These are phyloP conservation scores for Aspergillus tamarii DNA, from an alignment of 2,329 filamentous ascomycete genomes.

Conservation along the genomic window DNA sequence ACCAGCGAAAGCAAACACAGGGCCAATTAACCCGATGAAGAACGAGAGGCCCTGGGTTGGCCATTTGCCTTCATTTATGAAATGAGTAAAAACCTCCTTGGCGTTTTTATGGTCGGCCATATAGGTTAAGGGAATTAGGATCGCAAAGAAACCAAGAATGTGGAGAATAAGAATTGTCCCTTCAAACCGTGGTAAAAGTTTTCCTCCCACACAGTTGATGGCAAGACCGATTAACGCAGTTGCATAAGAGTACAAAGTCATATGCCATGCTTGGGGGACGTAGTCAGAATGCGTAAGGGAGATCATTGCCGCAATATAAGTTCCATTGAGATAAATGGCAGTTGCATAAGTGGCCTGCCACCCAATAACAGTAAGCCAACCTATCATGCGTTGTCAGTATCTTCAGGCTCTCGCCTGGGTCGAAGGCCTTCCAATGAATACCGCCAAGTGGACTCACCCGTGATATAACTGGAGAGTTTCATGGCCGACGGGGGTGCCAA, in stretches of 20 bases:
- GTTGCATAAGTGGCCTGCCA: slow-evolving; percentile 49
- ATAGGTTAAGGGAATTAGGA: slow-evolving; percentile 52
- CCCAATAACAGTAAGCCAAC: slow-evolving; percentile 46
- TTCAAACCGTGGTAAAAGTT: slow-evolving; percentile 52
- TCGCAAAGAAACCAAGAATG: slow-evolving; percentile 56
- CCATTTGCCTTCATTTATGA: slow-evolving; percentile 53
- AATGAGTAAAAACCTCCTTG: slow-evolving; percentile 51
- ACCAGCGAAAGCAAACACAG: slow-evolving; percentile 43
- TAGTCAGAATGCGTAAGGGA: slow-evolving; percentile 44
- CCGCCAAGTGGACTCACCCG: slow-evolving; percentile 23
- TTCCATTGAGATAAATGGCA: slow-evolving; percentile 36
- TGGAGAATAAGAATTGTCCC: slow-evolving; percentile 54
- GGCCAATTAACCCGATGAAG: slow-evolving; percentile 39
- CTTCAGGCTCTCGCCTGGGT: neutral
- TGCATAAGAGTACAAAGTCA: slow-evolving; percentile 52
- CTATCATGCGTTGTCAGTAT: slow-evolving; percentile 18
- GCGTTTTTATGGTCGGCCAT: slow-evolving; percentile 47
- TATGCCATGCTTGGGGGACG: slow-evolving; percentile 50
- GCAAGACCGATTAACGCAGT: slow-evolving; percentile 42
- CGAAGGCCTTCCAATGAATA: neutral
- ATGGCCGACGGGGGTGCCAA: slow-evolving; percentile 40
- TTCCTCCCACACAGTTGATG: slow-evolving; percentile 50
- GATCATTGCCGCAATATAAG: slow-evolving; percentile 40
- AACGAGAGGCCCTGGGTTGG: slow-evolving; percentile 46
- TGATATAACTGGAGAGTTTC: slow-evolving; percentile 44